Conservation (phyloP, 1,139 yeast species). For the Taiozyma onychis region DNA sequence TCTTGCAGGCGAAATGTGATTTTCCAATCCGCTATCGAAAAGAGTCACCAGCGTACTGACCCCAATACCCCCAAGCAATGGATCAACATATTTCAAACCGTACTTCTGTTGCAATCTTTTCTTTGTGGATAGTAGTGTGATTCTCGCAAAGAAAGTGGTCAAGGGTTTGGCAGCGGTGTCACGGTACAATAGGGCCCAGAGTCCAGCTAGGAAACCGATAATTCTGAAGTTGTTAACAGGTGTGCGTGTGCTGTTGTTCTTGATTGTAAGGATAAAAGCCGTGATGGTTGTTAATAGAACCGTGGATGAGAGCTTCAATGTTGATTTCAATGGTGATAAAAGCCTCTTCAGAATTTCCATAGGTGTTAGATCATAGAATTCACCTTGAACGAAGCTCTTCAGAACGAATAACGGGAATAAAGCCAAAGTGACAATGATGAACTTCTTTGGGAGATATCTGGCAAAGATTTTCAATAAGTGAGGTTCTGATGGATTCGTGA, state of each 20-base stretch:
- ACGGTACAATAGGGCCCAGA: constrained; percentile 7
- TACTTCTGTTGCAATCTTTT: neutral
- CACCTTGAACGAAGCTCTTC: neutral
- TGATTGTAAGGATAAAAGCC: constrained; percentile 1
- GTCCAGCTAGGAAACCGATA: constrained; percentile 10
- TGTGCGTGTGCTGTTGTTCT: constrained; percentile 1
- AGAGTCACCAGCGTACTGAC: constrained; percentile 1
- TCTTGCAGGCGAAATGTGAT: constrained; percentile 4
- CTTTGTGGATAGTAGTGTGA: constrained; percentile 2
- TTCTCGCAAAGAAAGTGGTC: constrained; percentile 3
- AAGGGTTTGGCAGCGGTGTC: neutral
- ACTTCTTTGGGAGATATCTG: constrained; percentile 9
- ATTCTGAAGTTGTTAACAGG: constrained; percentile 2
- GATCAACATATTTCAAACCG: constrained; percentile 1
- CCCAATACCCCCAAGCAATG: constrained; percentile 4
- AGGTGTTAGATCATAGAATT: neutral
- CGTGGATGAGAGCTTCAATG: constrained; percentile 3
- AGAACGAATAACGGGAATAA: constrained; percentile 1
- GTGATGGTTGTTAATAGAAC: constrained; percentile 2
- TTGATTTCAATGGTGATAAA: neutral
- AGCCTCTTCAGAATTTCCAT: neutral
- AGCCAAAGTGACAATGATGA: constrained; percentile 1
- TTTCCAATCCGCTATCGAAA: neutral
- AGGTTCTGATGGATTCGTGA: constrained; percentile 13
- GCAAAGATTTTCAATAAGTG: constrained; percentile 3